phyloP scores from a whole-genome alignment of 139 green algal genomes.

The Zygnema cylindricum region DNA sequence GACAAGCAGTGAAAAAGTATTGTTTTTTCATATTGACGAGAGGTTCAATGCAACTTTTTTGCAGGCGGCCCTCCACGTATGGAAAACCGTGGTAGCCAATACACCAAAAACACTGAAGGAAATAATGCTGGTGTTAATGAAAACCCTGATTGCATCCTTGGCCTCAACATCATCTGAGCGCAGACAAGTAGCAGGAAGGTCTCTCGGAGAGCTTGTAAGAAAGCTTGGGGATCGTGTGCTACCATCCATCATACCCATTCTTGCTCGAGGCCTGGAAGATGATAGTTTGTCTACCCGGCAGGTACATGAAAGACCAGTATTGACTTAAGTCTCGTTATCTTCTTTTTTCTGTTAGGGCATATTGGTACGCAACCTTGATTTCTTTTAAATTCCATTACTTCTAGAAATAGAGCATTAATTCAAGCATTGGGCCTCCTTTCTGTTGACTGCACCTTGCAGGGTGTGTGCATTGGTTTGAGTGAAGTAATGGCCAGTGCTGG shows the following conservation, averaged over 20 bases:
- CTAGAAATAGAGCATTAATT: too few relatives aligned
- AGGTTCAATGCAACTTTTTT: background rate
- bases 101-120: constrained; percentile 88
- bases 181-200: constrained; percentile 73
- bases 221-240: constrained; percentile 97
- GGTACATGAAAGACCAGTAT: constrained; percentile 8
- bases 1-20: too few relatives aligned
- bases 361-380: background rate
- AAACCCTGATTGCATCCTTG: constrained; percentile 77
- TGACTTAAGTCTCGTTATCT: background rate
- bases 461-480: constrained; percentile 69
- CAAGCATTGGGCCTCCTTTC: too few relatives aligned
- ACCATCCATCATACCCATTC: constrained; percentile 87
- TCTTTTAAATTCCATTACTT: background rate
- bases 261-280: constrained; percentile 67
- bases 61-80: constrained; percentile 74
- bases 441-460: too few relatives aligned
- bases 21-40: too few relatives aligned
- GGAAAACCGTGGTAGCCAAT: constrained; percentile 96
- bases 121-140: constrained; percentile 78
- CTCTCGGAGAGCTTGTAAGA: constrained; percentile 92
- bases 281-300: constrained; percentile 40
- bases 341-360: background rate
- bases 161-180: constrained; percentile 59
- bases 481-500: constrained; percentile 85